Evolutionary conservation across 352 stramenopile genomes (phyloP).

Genomic region (Globisporangium canariense): DNA sequence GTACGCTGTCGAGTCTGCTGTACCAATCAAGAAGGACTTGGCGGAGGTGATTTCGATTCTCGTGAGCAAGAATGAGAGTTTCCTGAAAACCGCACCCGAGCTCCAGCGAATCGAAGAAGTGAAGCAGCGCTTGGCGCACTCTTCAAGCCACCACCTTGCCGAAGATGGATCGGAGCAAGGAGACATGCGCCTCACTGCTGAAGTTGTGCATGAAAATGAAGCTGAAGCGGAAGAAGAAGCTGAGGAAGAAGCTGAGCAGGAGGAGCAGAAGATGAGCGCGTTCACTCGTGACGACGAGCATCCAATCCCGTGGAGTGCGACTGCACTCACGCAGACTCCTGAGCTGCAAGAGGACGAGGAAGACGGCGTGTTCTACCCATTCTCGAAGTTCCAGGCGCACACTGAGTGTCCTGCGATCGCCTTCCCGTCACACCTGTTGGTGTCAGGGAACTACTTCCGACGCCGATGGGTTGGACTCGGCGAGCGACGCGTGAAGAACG

Average conservation of each 20-base stretch:
- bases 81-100: constrained; percentile 56
- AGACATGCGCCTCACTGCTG: constrained; percentile 72
- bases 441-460: constrained; percentile 90
- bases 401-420: constrained; percentile 65
- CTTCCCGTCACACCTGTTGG: constrained; percentile 63
- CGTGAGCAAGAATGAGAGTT: constrained; percentile 51
- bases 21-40: constrained; percentile 71
- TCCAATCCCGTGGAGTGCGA: constrained; percentile 74
- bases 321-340: constrained; percentile 30
- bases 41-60: constrained; percentile 62
- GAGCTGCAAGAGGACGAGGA: constrained; percentile 28
- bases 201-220: constrained; percentile 91
- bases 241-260: constrained; percentile 86
- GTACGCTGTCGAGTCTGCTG: constrained; percentile 58
- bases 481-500: constrained; percentile 86
- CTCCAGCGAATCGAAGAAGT: constrained; percentile 52
- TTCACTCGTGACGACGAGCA: constrained; percentile 89
- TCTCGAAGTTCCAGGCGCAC: constrained; percentile 73
- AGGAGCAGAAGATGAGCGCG: constrained; percentile 90
- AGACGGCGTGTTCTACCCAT: constrained; percentile 74
- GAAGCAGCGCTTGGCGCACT: constrained; percentile 59
- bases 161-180: constrained; percentile 58
- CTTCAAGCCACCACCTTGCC: constrained; percentile 34
- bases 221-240: constrained; percentile 85
- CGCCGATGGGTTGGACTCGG: constrained; percentile 85